Percentiles rank a stretch among this genome's conserved stretches.
phyloP scores from a whole-genome alignment of 2,329 filamentous ascomycete genomes.

The Botrytis medusae region DNA sequence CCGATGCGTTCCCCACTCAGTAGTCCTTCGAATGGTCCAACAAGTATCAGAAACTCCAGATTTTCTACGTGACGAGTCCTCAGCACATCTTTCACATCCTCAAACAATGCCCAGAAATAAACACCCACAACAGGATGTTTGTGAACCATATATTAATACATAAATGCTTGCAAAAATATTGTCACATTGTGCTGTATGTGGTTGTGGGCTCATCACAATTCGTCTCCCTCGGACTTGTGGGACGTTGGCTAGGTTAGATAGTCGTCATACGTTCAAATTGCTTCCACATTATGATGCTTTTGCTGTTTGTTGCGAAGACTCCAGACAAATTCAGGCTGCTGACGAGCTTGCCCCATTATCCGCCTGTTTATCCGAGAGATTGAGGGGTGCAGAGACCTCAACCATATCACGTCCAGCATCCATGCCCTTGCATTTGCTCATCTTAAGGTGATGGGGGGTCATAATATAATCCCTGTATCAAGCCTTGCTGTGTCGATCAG shows the following conservation, averaged over 20 bases:
- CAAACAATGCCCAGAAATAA: constrained; percentile 22
- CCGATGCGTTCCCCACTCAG: constrained; percentile 16
- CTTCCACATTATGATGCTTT: constrained; percentile 12
- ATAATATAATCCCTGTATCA: constrained; percentile 16
- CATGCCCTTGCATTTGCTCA: constrained; percentile 24
- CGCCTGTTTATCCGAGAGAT: constrained; percentile 25
- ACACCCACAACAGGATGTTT: constrained; percentile 13
- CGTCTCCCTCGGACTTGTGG: constrained; percentile 16
- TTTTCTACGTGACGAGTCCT: constrained; percentile 17
- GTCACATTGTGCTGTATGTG: constrained; percentile 14
- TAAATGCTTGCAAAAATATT: constrained; percentile 11
- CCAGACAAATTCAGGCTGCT: constrained; percentile 19
- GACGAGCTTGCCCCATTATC: constrained; percentile 21
- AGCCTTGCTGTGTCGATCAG: constrained; percentile 22
- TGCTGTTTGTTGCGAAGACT: constrained; percentile 4
- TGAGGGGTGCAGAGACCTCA: constrained; percentile 23
- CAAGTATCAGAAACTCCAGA: constrained; percentile 1
- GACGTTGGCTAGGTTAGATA: constrained; percentile 15
- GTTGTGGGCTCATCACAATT: constrained; percentile 11
- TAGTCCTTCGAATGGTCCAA: constrained; percentile 1
- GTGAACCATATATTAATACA: constrained; percentile 16
- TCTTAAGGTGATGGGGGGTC: constrained; percentile 24
- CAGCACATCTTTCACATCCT: constrained; percentile 15
- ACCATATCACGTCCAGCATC: constrained; percentile 20
- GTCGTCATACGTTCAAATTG: constrained; percentile 14